A percentile compares a stretch with the other conserved stretches of the same genome.
phyloP scores from a whole-genome alignment of 306 rosid species.

The Albizia julibrissin region DNA sequence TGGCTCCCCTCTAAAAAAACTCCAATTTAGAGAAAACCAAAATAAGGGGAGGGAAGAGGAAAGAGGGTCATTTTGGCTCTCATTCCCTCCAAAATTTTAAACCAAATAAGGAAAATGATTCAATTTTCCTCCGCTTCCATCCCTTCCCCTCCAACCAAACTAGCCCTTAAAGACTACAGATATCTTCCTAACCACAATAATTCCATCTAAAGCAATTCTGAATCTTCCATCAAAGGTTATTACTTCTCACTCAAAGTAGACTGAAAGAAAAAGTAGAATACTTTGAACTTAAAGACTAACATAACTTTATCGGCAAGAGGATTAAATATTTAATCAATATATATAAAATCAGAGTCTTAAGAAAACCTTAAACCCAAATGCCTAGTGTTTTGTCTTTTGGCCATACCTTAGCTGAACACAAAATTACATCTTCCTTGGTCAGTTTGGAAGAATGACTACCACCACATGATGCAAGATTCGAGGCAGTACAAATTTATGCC shows the following conservation, averaged over 20 bases:
- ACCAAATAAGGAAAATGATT: no score
- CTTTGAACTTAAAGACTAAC: not conserved
- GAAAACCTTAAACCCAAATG: conserved; percentile 23
- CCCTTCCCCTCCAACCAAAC: no score
- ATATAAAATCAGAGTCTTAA: conserved; percentile 3
- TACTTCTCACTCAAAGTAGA: conserved; percentile 6
- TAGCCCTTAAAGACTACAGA: no score
- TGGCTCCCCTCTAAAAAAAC: no score
- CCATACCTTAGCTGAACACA: conserved; percentile 93
- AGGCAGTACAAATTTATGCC: conserved; percentile 99
- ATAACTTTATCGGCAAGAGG: conserved; percentile 28
- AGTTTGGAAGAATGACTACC: conserved; percentile 88
- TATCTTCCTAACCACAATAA: conserved; percentile 84
- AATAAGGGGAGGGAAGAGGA: no score
- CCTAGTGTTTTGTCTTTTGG: conserved; percentile 4
- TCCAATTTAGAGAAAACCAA: no score
- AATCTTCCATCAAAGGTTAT: conserved; percentile 69
- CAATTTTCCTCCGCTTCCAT: no score
- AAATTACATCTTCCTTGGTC: conserved; percentile 72
- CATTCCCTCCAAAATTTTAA: no score
- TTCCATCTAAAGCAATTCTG: conserved; percentile 92
- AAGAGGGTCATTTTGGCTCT: no score
- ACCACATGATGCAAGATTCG: conserved; percentile 95
- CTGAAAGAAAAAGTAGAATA: conserved; percentile 25
- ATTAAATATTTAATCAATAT: not conserved